Percentiles rank a stretch among this genome's conserved stretches.
These are phyloP conservation scores for Stephanodiscus minutulus DNA, from an alignment of 108 stramenopile genomes.

Conservation along the genomic window DNA sequence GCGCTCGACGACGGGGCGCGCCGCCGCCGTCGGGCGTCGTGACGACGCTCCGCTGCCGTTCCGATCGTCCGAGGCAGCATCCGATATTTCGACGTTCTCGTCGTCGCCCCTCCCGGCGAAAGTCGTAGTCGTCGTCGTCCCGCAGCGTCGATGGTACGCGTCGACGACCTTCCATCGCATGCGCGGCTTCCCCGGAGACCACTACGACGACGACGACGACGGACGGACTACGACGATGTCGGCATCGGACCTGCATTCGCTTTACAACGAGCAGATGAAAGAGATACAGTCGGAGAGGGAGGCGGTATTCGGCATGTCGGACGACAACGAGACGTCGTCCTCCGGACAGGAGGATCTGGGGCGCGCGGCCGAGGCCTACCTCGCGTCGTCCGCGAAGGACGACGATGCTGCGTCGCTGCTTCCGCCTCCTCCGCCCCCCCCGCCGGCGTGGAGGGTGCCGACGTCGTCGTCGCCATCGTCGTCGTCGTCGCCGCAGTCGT, in stretches of 20 bases:
- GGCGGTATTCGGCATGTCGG: conserved; percentile 27
- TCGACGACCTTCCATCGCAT: conserved; percentile 12
- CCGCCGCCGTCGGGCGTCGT: too few species aligned
- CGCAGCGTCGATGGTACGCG: not conserved
- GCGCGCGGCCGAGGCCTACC: too few species aligned
- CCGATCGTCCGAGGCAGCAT: too few species aligned
- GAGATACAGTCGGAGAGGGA: conserved; percentile 44
- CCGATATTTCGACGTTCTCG: too few species aligned
- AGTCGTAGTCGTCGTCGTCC: not conserved
- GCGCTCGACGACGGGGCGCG: not conserved
- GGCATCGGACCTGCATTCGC: conserved; percentile 33
- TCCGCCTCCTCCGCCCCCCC: not conserved
- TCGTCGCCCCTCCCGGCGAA: too few species aligned
- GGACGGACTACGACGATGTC: not conserved
- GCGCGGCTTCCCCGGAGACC: too few species aligned
- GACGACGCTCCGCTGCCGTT: too few species aligned
- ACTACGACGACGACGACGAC: conserved; percentile 5
- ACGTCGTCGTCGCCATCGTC: not conserved
- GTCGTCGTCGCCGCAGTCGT: not conserved
- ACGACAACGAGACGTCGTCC: not conserved
- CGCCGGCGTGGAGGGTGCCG: not conserved
- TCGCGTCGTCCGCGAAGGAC: not conserved
- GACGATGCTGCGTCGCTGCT: not conserved
- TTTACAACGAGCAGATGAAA: conserved; percentile 46
- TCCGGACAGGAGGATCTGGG: too few species aligned